Conservation (phyloP, 345 rosid genomes). For the Populus ilicifolia region DNA sequence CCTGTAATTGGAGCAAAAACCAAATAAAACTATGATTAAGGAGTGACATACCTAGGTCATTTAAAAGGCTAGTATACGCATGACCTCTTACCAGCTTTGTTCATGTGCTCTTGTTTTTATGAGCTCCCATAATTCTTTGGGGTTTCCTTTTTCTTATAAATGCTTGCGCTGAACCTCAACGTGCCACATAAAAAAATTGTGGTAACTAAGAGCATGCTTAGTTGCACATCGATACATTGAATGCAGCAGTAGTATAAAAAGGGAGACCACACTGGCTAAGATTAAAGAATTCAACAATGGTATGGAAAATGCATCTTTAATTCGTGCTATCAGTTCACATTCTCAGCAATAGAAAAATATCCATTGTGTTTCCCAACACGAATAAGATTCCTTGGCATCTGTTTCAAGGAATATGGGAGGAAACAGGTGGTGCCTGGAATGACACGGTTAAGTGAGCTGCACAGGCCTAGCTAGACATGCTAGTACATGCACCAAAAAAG, state of each 20-base stretch:
- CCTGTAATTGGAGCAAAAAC: not conserved
- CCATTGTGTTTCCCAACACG: not conserved
- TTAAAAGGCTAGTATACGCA: not conserved
- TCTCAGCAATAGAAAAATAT: not conserved
- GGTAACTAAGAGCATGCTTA: constrained; percentile 12
- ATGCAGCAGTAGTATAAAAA: not conserved
- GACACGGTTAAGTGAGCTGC: not conserved
- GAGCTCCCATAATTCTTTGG: not conserved
- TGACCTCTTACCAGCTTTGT: constrained; percentile 7
- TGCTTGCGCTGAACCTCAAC: not conserved
- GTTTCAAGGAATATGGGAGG: not conserved
- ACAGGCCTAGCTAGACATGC: not conserved
- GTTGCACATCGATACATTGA: not conserved
- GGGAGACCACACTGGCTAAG: not conserved
- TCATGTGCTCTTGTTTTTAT: constrained; percentile 5
- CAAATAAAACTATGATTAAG: not conserved
- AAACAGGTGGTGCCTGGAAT: not conserved
- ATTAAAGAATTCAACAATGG: not conserved
- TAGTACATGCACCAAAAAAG: not conserved
- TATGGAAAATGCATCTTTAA: not conserved
- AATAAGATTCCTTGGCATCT: constrained; percentile 4
- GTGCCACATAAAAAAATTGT: not conserved
- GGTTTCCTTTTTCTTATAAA: not conserved
- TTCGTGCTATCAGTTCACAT: not conserved
- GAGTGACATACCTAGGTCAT: not conserved